A percentile compares a stretch with the other conserved stretches of the same genome.
These are phyloP conservation scores for Calonectria henricotiae DNA, from an alignment of 2,329 filamentous ascomycete genomes.

Conservation along the genomic window DNA sequence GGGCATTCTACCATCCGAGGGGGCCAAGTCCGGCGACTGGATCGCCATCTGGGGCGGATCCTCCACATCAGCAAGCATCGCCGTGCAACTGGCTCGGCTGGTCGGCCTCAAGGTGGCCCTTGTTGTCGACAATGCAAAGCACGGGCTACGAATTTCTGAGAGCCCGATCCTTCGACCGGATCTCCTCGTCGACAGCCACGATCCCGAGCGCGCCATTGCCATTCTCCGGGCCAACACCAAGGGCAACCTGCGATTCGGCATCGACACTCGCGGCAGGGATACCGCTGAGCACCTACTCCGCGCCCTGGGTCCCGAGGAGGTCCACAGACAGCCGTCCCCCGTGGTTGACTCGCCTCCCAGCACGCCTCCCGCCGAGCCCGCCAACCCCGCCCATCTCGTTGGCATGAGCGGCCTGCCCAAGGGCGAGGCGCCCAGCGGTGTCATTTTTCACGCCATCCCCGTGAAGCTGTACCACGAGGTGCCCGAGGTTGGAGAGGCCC, in stretches of 20 bases:
- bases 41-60: slow-evolving; percentile 84
- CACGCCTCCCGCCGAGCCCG: slow-evolving; percentile 56
- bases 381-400: slow-evolving; percentile 71
- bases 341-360: slow-evolving; percentile 57
- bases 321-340: slow-evolving; percentile 57
- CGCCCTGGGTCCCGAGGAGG: slow-evolving; percentile 57
- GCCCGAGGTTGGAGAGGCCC: slow-evolving; percentile 73
- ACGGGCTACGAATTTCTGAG: slow-evolving; percentile 72
- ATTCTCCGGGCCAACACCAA: slow-evolving; percentile 75
- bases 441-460: slow-evolving; percentile 77
- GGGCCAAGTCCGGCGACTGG: slow-evolving; percentile 77
- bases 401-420: slow-evolving; percentile 80
- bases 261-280: slow-evolving; percentile 79
- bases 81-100: slow-evolving; percentile 78
- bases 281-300: slow-evolving; percentile 72
- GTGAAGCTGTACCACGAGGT: slow-evolving; percentile 85
- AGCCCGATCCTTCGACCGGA: slow-evolving; percentile 67
- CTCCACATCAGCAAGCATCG: slow-evolving; percentile 78
- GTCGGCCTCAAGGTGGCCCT: slow-evolving; percentile 77
- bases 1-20: slow-evolving; percentile 67
- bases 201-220: slow-evolving; percentile 76
- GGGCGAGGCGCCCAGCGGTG: slow-evolving; percentile 60
- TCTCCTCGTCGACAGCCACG: slow-evolving; percentile 79
- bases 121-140: slow-evolving; percentile 78
- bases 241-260: slow-evolving; percentile 75